Evolutionary conservation across 1,284 basidiomycete species (phyloP).

Genomic region (Cryptococcus sp.): DNA sequence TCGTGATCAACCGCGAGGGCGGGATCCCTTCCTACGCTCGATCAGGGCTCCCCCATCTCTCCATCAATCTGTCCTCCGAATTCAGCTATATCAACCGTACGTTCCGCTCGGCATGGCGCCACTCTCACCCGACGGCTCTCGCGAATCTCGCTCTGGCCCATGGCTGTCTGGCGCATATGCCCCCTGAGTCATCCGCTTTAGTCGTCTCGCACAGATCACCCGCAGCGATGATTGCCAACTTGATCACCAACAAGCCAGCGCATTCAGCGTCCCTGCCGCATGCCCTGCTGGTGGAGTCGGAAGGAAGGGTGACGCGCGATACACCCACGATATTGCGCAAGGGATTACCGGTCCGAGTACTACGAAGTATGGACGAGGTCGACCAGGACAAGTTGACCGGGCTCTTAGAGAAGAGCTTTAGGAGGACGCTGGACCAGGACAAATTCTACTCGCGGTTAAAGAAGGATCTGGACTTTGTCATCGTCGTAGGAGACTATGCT

Average conservation of each 20-base stretch:
- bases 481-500: constrained; percentile 93
- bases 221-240: constrained; percentile 90
- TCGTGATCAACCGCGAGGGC: constrained; percentile 97
- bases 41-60: constrained; percentile 88
- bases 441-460: constrained; percentile 80
- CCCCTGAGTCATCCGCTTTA: constrained; percentile 85
- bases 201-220: constrained; percentile 98
- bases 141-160: constrained; percentile 84
- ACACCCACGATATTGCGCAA: constrained; percentile 91
- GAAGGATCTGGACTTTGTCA: constrained; percentile 81
- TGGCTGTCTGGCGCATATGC: constrained; percentile 90
- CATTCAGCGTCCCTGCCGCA: constrained; percentile 93
- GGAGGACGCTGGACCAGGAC: constrained; percentile 69
- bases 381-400: constrained; percentile 74
- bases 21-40: constrained; percentile 98
- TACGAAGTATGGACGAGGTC: constrained; percentile 65
- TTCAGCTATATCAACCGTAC: constrained; percentile 82
- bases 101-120: constrained; percentile 75
- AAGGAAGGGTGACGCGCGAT: constrained; percentile 79
- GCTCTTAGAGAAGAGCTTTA: constrained; percentile 86
- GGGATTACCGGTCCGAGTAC: constrained; percentile 82
- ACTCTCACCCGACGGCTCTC: constrained; percentile 81
- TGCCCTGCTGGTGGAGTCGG: constrained; percentile 75
- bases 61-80: constrained; percentile 92
- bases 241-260: constrained; percentile 98